Conservation (phyloP, 1,139 yeast genomes). For the Scheffersomyces cryptocercus region DNA sequence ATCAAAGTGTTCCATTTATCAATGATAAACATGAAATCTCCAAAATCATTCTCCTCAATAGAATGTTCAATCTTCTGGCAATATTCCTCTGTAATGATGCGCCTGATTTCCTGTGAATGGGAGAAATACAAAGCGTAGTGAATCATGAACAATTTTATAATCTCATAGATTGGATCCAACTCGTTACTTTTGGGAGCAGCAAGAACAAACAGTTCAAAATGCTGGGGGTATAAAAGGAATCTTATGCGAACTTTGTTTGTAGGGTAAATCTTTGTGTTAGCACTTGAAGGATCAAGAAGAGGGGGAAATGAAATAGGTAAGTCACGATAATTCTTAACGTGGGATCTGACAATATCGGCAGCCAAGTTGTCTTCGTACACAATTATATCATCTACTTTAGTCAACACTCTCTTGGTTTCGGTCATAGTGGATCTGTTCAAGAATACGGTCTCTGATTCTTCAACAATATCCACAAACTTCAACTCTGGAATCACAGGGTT, state of each 20-base stretch:
- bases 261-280: constrained; percentile 21
- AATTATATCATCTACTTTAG: constrained; percentile 4
- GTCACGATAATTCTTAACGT: constrained; percentile 32
- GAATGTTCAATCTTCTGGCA: constrained; percentile 32
- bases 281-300: constrained; percentile 17
- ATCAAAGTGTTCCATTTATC: constrained; percentile 47
- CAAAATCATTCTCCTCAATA: constrained; percentile 35
- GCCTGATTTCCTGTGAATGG: constrained; percentile 38
- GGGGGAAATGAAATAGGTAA: constrained; percentile 43
- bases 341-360: constrained; percentile 28
- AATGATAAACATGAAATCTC: constrained; percentile 34
- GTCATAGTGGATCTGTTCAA: not conserved
- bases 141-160: constrained; percentile 53
- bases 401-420: constrained; percentile 5
- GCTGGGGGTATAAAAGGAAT: constrained; percentile 43
- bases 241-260: constrained; percentile 36
- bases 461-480: constrained; percentile 14
- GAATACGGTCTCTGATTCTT: not conserved
- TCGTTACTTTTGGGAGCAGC: constrained; percentile 55
- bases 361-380: constrained; percentile 23
- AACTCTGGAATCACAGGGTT: constrained; percentile 25
- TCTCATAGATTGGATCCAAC: constrained; percentile 71
- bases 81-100: constrained; percentile 34
- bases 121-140: constrained; percentile 44
- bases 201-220: constrained; percentile 40